These are phyloP conservation scores for Leccinum variicolor DNA, from an alignment of 768 basidiomycete species.

Conservation along the genomic window DNA sequence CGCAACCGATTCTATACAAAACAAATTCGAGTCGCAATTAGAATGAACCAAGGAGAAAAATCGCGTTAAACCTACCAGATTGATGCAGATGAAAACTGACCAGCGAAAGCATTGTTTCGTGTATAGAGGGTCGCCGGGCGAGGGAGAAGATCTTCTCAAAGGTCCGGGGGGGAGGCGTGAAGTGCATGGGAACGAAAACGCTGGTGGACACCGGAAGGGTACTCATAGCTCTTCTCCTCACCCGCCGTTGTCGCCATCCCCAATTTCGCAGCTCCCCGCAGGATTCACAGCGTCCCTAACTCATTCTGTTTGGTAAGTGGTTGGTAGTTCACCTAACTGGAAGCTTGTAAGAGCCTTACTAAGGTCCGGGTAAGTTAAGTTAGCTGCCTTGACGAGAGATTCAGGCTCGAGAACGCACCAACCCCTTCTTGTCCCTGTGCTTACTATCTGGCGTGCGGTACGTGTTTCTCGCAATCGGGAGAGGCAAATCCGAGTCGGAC, in stretches of 20 bases:
- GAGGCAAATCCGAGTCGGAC: too few relatives aligned
- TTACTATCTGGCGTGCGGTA: too few relatives aligned
- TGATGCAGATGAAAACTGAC: constrained; percentile 34
- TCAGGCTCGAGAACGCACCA: background rate
- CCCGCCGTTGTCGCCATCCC: background rate
- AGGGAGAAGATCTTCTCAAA: constrained; percentile 36
- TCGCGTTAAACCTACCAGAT: constrained; percentile 23
- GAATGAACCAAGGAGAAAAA: background rate
- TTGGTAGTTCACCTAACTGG: too few relatives aligned
- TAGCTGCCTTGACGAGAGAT: background rate
- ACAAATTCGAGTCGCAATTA: background rate
- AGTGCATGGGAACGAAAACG: background rate
- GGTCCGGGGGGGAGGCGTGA: constrained; percentile 11
- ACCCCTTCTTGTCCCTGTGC: background rate
- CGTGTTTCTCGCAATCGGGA: too few relatives aligned
- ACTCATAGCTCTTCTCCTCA: background rate
- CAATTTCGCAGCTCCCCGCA: background rate
- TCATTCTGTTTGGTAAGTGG: too few relatives aligned
- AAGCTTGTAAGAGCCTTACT: too few relatives aligned
- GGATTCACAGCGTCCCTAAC: background rate
- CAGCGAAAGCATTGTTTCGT: constrained; percentile 23
- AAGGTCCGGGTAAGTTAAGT: too few relatives aligned
- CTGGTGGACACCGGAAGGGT: background rate
- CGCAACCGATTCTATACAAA: constrained; percentile 28
- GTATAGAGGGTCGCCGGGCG: constrained; percentile 32